Evolutionary conservation across 495 filamentous ascomycete species (phyloP).

Genomic region (Penicillium simplicissimum): DNA sequence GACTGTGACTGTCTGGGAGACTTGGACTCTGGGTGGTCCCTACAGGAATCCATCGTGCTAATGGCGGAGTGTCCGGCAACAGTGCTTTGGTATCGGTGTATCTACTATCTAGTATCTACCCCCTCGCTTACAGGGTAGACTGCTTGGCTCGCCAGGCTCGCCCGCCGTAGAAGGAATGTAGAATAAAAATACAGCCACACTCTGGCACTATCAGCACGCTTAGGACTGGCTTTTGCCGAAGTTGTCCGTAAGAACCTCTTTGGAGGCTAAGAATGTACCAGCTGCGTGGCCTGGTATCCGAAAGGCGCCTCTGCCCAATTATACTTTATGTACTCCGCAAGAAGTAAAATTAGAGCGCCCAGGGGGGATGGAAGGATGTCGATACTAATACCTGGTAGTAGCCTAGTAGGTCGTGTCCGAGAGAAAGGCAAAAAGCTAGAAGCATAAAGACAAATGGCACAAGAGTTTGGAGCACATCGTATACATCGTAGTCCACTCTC

Average conservation of each 20-base stretch:
- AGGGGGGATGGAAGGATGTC: not conserved
- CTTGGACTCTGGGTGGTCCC: not conserved
- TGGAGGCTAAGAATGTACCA: not conserved
- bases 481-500: no score
- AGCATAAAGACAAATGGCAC: no score
- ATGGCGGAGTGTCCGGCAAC: not conserved
- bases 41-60: not conserved
- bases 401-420: no score
- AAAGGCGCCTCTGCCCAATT: not conserved
- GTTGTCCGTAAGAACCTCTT: not conserved
- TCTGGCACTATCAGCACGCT: not conserved
- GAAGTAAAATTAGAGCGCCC: not conserved
- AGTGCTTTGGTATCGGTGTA: not conserved
- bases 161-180: not conserved
- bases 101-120: not conserved
- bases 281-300: not conserved
- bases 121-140: not conserved
- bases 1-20: not conserved
- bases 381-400: no score
- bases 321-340: not conserved
- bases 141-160: no score
- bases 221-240: not conserved
- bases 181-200: not conserved
- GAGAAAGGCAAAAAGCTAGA: no score
- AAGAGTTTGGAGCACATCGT: no score